Evolutionary conservation across 495 filamentous ascomycete species (phyloP).

Genomic region (Neurospora tetrasperma): DNA sequence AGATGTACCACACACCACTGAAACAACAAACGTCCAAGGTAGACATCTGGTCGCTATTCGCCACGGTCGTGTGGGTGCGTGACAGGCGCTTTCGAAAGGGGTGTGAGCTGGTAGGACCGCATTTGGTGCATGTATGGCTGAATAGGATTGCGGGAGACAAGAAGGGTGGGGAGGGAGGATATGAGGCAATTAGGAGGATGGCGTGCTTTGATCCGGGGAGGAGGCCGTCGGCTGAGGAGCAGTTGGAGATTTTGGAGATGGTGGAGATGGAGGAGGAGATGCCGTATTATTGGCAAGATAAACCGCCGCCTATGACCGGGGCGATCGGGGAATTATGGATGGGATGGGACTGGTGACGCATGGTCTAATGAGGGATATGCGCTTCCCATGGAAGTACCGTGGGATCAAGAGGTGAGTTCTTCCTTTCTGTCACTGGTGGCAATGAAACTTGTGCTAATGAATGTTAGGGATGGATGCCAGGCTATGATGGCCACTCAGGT

Average conservation of each 20-base stretch:
- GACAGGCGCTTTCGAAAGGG: constrained; percentile 13
- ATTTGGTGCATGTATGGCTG: constrained; percentile 15
- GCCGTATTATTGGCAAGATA: not conserved
- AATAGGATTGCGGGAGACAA: constrained; percentile 1
- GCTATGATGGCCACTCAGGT: not conserved
- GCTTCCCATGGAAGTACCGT: not conserved
- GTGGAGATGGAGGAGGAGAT: not conserved
- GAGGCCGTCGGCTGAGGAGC: constrained; percentile 12
- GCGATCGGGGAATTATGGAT: not conserved
- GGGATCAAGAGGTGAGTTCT: not conserved
- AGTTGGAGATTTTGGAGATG: constrained; percentile 12
- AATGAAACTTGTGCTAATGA: not conserved
- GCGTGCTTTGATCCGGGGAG: constrained; percentile 12
- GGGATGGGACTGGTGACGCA: fast-evolving
- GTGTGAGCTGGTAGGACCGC: constrained; percentile 6
- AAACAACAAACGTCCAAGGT: constrained; percentile 23
- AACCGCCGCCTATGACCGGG: not conserved
- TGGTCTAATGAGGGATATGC: not conserved
- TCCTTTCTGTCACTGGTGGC: fast-evolving
- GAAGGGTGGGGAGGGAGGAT: not conserved
- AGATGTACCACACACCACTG: constrained; percentile 10
- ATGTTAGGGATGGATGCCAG: not conserved
- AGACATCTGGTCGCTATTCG: constrained; percentile 36
- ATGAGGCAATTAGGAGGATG: constrained; percentile 14
- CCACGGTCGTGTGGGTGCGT: constrained; percentile 28